Percentiles rank a stretch among this genome's conserved stretches.
Conservation (phyloP, 768 basidiomycete genomes). For the Pholiota molesta region DNA sequence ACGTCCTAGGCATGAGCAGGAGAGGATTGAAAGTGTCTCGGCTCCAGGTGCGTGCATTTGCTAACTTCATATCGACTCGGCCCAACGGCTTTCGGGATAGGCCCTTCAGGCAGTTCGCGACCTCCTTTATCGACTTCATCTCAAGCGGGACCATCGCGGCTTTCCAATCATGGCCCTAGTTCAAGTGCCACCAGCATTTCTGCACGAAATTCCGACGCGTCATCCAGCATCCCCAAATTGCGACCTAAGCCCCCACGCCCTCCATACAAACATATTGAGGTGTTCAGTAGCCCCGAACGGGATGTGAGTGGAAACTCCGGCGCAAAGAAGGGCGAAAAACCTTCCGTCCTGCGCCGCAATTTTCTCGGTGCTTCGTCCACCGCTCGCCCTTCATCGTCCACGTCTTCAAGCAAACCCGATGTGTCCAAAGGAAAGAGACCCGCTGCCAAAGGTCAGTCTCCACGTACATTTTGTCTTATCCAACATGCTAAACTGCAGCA, state of each 20-base stretch:
- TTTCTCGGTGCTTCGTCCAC: neutral
- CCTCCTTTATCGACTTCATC: neutral
- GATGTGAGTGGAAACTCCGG: neutral
- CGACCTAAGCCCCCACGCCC: neutral
- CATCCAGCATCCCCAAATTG: neutral
- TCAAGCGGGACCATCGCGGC: conserved; percentile 7
- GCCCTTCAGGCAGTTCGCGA: neutral
- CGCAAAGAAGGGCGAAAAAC: neutral
- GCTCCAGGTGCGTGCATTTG: neutral
- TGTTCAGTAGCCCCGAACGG: neutral
- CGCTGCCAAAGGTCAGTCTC: neutral
- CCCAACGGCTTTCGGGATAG: neutral
- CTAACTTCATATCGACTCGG: neutral
- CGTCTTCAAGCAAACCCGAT: neutral
- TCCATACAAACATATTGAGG: neutral
- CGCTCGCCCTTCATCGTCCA: too few relatives aligned
- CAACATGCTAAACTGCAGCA: neutral
- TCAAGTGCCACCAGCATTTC: neutral
- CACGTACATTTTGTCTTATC: neutral
- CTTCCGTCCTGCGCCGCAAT: neutral
- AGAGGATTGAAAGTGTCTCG: neutral
- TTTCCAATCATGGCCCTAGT: neutral
- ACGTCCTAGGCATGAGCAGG: conserved; percentile 2
- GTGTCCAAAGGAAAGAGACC: neutral
- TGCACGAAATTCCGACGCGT: neutral